Base-by-base conservation (phyloP, 768 basidiomycete species). In the Krasilnikovozyma curviuscula region DNA sequence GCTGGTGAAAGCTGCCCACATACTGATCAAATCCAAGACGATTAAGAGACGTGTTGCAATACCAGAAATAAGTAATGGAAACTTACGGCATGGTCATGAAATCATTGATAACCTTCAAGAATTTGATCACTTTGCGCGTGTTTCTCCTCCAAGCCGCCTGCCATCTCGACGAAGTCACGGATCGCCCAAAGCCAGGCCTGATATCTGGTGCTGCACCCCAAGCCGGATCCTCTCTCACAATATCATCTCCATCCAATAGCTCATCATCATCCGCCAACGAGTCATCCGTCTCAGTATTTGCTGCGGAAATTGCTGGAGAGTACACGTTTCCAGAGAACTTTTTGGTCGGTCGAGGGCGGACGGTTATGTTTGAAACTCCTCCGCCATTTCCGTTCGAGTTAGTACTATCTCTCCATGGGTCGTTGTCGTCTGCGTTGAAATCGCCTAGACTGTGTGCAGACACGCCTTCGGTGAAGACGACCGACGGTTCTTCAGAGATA, bases 21-120 rank as follows among this genome's bases (percentile, higher is more conserved):
- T 33, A 89, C 73, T 0, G 88, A 18, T 8, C 37, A 39, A 29
- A 44, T 40, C 39, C 21, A 44, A 32, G 21, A 18, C 28, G 42
- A 18, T 31, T 18, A 37, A 37, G 4, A 10, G 35, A 23, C 10
- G 18, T 37, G 35, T 4, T 37, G 29, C 3, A 32, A 2, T n/a
- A 27, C 14, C 24, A 13, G 16, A 8, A 2, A 39, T 14, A 21
- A n/a, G 13, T 13, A 25, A 27, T 1, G 2, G 16, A 12, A 10
- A 47, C 46, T 38, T 16, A 40, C 40, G 47, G 47, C n/a, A 48
- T 40, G 8, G 47, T 48, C 47, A 48, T 48, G 40, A 52, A 52
- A 40, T 52, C 50, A 29, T 47, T 47, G 8, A 42, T 25, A 0
- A 14, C 31, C 29, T 30, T 42, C 18, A 10, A 18, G 21, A 40